Evolutionary conservation across 2,329 filamentous ascomycete species (phyloP), one percentile per base, ranked within the genome.

Genomic region (Phialophora expanda): DNA sequence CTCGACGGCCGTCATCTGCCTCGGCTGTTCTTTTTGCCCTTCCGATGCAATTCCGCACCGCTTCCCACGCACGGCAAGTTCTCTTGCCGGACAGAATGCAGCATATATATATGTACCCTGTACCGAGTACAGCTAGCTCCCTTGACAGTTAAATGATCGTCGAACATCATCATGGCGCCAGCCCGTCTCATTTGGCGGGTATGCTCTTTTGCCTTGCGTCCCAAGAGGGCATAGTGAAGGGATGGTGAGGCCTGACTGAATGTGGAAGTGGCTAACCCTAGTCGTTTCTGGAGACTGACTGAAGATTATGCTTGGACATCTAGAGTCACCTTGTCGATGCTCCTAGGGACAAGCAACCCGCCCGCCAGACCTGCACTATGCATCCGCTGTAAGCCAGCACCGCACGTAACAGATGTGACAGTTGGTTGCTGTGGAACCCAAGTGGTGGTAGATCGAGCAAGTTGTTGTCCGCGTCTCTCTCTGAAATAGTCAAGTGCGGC

Each of bases 1-100:
- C 30, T 51, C 20, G 32, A 34, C 20, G 24, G 26, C 46, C 56
- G 30, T 28, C 28, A 32, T 41, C 34, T 26, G 58, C 58, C 58
- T 61, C 58, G 58, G 58, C 53, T 55, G 9, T 28, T 30, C 22
- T 56, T 60, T 41, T 24, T 34, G 38, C 22, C 28, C n/a, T 41
- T 11, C 1, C 48, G 48, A 51, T 11, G 48, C 48, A 22, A 14
- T 24, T 26, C 24, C 20, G 20, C 22, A 22, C 24, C 20, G 48
- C 20, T 28, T 26, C 20, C 4, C 14, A 51, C 48, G 22, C 14
- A 51, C 48, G 22, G 48, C 48, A 51, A 51, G 14, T 24, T 51
- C 48, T 51, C 48, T 22, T 9, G 20, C 24, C 7, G 38, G 4
- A 41, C 17, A 44, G 14, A n/a, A 6, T 41, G 14, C 38, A n/a